Evolutionary conservation across 2,329 filamentous ascomycete species (phyloP), one percentile per base, ranked within the genome.

Genomic region (Fusarium sacchari): DNA sequence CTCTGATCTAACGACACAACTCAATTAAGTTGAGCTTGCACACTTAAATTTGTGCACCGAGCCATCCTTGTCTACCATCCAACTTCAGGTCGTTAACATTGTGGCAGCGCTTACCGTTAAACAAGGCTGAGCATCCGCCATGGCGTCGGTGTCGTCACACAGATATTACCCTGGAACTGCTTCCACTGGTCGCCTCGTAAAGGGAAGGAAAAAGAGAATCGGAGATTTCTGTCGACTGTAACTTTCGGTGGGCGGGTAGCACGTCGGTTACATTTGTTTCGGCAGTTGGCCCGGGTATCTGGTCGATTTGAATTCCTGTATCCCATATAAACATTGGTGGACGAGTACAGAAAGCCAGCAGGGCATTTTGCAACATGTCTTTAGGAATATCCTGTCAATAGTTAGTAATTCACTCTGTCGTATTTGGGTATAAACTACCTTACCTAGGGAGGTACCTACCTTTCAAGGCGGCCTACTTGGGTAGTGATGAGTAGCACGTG

Each of bases 71-170:
- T 39, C 34, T 28, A 14, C 9, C 28, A 40, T 43, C 17, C 32
- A 47, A 32, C 26, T 47, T 58, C 18, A 47, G 26, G 32, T 50
- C n/a, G 22, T 40, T 34, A 34, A 55, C 34, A 61, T 37, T 17
- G 24, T 24, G 44, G 43, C 44, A 47, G 60, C 56, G 61, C 50
- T 64, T 57, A 59, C 58, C 37, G 30, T 58, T 57, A 18, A 71
- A 55, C 75, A 74, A 61, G 71, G 71, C 73, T 77, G 75, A 76
- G 65, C 67, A 64, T 42, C 63, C 67, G 47, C 59, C 60, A 76
- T 74, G 73, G 61, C 73, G 61, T 49, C 26, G 42, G 47, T 49
- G 50, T 53, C 22, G 69, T 73, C 52, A 61, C 56, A 37, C 70
- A 70, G 46, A 59, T 39, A 47, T 30, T 37, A 44, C 52, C 47